A percentile compares a stretch with the other conserved stretches of the same genome.
phyloP scores from a whole-genome alignment of 1,139 yeast genomes.

The Debaryomycetaceae sp. region DNA sequence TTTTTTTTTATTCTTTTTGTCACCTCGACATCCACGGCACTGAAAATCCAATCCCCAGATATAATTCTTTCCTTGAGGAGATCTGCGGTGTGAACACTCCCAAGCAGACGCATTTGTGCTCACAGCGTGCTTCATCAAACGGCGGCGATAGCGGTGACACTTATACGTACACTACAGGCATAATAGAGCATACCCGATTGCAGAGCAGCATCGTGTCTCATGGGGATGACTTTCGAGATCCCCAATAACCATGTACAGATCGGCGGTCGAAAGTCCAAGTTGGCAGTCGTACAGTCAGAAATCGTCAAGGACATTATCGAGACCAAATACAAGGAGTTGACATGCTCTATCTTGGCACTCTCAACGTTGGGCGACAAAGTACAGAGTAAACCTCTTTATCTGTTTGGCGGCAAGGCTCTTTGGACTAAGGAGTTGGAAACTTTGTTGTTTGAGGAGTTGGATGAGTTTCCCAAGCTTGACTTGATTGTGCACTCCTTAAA shows the following conservation, averaged over 20 bases:
- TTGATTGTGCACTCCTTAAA: slow-evolving; percentile 90
- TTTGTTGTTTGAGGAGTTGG: slow-evolving; percentile 58
- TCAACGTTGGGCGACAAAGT: slow-evolving; percentile 89
- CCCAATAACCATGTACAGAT: slow-evolving; percentile 42
- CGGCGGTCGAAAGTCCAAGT: slow-evolving; percentile 84
- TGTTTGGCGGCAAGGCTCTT: slow-evolving; percentile 92
- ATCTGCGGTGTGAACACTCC: too few species aligned
- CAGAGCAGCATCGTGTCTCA: too few species aligned
- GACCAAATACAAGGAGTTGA: slow-evolving; percentile 52
- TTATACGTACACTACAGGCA: too few species aligned
- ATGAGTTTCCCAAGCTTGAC: slow-evolving; percentile 68
- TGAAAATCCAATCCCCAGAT: too few species aligned
- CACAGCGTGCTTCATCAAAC: too few species aligned
- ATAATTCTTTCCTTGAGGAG: too few species aligned
- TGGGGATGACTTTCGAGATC: slow-evolving; percentile 12
- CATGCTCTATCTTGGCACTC: slow-evolving; percentile 69
- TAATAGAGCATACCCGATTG: too few species aligned
- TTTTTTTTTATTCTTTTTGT: too few species aligned
- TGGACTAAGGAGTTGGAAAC: slow-evolving; percentile 97
- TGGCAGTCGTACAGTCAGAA: slow-evolving; percentile 86
- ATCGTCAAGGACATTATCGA: slow-evolving; percentile 62
- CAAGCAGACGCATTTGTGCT: too few species aligned
- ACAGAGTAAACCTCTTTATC: slow-evolving; percentile 78
- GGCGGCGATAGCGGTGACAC: too few species aligned
- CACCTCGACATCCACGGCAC: too few species aligned